Conservation (phyloP, 805 yeast genomes). For the Cyberlindnera petersonii region DNA sequence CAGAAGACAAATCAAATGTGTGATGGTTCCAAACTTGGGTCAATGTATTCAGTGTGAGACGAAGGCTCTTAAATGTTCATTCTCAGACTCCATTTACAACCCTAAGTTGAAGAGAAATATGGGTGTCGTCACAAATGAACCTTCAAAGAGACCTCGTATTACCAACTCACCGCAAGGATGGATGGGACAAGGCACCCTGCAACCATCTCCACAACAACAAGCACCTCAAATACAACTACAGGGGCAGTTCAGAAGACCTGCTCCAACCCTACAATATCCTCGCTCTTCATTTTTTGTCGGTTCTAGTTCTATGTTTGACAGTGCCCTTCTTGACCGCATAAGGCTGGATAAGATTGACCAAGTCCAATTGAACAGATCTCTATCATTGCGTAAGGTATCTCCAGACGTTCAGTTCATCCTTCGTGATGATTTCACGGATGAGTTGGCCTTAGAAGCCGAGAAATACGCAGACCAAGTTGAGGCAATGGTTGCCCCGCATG, state of each 20-base stretch:
- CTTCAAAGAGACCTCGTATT: conserved; percentile 9
- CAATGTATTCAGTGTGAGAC: conserved; percentile 76
- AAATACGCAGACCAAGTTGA: conserved; percentile 82
- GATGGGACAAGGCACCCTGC: conserved; percentile 6
- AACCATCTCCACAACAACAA: background rate
- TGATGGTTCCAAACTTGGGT: conserved; percentile 55
- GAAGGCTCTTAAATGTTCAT: conserved; percentile 71
- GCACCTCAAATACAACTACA: conserved; percentile 1
- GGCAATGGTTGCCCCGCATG: conserved; percentile 85
- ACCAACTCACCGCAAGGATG: conserved; percentile 7
- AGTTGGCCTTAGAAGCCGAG: conserved; percentile 63
- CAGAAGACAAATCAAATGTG: conserved; percentile 75
- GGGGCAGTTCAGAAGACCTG: conserved; percentile 15
- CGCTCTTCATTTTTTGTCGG: conserved; percentile 88
- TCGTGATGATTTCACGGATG: conserved; percentile 75
- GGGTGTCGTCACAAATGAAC: conserved; percentile 20
- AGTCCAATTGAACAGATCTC: conserved; percentile 62
- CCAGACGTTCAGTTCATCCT: conserved; percentile 70
- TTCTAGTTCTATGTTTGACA: conserved; percentile 80
- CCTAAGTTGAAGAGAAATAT: conserved; percentile 36
- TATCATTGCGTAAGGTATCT: conserved; percentile 76
- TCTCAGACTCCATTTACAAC: conserved; percentile 48
- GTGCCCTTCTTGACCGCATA: conserved; percentile 59
- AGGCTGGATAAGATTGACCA: conserved; percentile 72
- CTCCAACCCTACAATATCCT: conserved; percentile 71